Evolutionary conservation across 2,329 filamentous ascomycete genomes (phyloP).

Genomic region (Aspergillus fructus): DNA sequence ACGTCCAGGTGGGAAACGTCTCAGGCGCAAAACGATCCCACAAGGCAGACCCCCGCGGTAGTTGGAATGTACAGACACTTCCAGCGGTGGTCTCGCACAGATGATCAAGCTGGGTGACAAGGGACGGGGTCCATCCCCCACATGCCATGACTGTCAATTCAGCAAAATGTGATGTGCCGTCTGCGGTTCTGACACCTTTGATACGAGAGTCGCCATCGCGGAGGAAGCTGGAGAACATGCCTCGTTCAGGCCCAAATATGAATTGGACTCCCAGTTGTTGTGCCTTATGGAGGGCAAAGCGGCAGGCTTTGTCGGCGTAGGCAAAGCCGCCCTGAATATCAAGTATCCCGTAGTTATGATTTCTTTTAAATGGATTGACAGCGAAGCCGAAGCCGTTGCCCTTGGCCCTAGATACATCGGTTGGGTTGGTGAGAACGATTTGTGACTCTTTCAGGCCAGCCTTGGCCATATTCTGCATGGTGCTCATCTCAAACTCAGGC

Average conservation of each 20-base stretch:
- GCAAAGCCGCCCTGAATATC: constrained; percentile 50
- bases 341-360: constrained; percentile 40
- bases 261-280: constrained; percentile 42
- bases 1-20: constrained; percentile 49
- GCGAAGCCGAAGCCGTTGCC: constrained; percentile 29
- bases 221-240: constrained; percentile 8
- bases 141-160: constrained; percentile 41
- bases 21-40: constrained; percentile 43
- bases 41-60: constrained; percentile 41
- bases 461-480: constrained; percentile 36
- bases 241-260: constrained; percentile 35
- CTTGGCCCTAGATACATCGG: constrained; percentile 28
- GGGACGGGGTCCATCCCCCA: constrained; percentile 46
- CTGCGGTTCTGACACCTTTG: constrained; percentile 40
- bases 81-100: constrained; percentile 52
- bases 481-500: constrained; percentile 37
- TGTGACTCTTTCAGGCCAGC: constrained; percentile 37
- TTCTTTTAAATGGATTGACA: constrained; percentile 40
- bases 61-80: constrained; percentile 44
- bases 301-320: constrained; percentile 49
- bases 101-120: constrained; percentile 42
- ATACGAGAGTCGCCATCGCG: constrained; percentile 16
- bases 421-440: constrained; percentile 24
- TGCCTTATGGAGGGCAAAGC: constrained; percentile 46
- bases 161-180: constrained; percentile 36